Conservation (phyloP, 2,329 filamentous ascomycete species). For the Pseudogymnoascus sp. region DNA sequence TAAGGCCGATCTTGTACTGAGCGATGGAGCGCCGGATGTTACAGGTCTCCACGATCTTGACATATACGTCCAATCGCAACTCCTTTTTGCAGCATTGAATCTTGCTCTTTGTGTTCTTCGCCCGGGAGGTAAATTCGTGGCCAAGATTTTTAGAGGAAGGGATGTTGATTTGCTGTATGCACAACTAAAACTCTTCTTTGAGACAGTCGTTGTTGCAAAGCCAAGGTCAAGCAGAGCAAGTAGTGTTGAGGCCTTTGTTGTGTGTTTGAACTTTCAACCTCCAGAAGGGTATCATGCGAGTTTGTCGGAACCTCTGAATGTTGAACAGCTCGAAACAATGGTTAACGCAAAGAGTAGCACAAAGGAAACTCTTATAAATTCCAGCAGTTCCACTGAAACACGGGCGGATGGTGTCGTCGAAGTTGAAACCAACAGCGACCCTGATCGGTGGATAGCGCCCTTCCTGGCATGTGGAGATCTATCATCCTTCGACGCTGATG, state of each 20-base stretch:
- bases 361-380: conserved; percentile 36
- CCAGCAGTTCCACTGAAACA: background rate
- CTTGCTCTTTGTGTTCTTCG: conserved; percentile 87
- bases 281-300: conserved; percentile 70
- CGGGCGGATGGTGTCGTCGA: conserved; percentile 25
- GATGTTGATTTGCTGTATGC: conserved; percentile 95
- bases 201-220: conserved; percentile 83
- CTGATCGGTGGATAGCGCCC: conserved; percentile 77
- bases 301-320: conserved; percentile 67
- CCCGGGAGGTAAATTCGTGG: conserved; percentile 91
- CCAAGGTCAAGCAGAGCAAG: conserved; percentile 91
- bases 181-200: conserved; percentile 87
- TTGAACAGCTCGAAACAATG: conserved; percentile 49
- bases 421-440: conserved; percentile 33
- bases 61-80: conserved; percentile 94
- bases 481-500: conserved; percentile 91
- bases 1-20: conserved; percentile 88
- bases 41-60: conserved; percentile 95
- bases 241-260: conserved; percentile 93
- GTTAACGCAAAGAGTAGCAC: conserved; percentile 38
- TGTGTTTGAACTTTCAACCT: conserved; percentile 83
- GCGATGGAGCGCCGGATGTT: conserved; percentile 92
- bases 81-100: conserved; percentile 90
- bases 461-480: conserved; percentile 97
- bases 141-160: conserved; percentile 92